These are phyloP conservation scores for Eragrostis nindensis DNA, from an alignment of 176 grass and related monocot genomes.

Conservation along the genomic window DNA sequence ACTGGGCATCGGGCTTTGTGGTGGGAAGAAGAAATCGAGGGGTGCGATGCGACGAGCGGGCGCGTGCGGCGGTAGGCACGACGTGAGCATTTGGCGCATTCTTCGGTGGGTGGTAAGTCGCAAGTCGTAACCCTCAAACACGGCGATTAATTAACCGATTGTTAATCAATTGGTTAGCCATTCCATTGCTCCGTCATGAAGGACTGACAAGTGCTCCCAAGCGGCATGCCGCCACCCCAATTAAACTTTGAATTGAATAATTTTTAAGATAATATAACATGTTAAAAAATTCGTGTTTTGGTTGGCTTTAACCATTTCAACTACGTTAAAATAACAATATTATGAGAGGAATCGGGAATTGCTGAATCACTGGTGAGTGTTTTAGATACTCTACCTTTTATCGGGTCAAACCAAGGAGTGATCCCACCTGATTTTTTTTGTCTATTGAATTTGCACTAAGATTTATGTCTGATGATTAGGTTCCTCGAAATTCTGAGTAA, in stretches of 20 bases:
- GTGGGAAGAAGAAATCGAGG: conserved; percentile 22
- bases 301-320: too few species aligned
- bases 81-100: conserved; percentile 41
- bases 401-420: too few species aligned
- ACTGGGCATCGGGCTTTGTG: not conserved
- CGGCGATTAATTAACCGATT: conserved; percentile 27
- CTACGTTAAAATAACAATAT: too few species aligned
- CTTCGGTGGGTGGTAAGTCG: conserved; percentile 43
- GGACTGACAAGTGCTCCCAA: conserved; percentile 10
- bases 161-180: not conserved
- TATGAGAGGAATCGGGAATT: too few species aligned
- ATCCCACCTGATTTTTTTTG: too few species aligned
- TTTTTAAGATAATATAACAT: not conserved
- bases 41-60: conserved; percentile 21
- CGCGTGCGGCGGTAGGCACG: conserved; percentile 36
- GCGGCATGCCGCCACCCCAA: not conserved
- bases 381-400: too few species aligned
- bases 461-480: too few species aligned
- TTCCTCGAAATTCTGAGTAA: too few species aligned
- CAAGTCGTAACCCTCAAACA: conserved; percentile 18
- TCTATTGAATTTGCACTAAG: too few species aligned
- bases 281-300: too few species aligned
- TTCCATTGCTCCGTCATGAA: conserved; percentile 2
- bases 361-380: too few species aligned
- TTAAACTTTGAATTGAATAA: not conserved